Evolutionary conservation across 2,329 filamentous ascomycete genomes (phyloP).

Genomic region (Talaromyces pinophilus): DNA sequence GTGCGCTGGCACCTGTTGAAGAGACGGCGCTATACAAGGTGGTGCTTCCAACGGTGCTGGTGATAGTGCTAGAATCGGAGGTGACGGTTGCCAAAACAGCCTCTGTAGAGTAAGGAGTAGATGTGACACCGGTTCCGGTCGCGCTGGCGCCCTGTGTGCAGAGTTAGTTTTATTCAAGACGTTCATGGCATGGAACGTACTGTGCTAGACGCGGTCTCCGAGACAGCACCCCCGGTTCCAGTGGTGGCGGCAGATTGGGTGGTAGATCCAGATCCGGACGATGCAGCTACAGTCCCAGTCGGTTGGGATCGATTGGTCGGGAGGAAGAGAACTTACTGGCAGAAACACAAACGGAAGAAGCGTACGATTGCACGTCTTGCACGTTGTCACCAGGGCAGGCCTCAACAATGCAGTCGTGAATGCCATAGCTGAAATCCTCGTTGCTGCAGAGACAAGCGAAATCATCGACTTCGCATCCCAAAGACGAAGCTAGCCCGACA

Average conservation of each 20-base stretch:
- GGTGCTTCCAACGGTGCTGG: conserved; percentile 30
- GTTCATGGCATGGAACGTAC: not conserved
- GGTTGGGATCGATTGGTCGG: not conserved
- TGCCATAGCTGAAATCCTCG: conserved; percentile 45
- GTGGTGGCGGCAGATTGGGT: conserved; percentile 13
- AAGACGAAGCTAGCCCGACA: conserved; percentile 39
- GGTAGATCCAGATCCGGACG: conserved; percentile 21
- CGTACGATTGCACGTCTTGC: conserved; percentile 35
- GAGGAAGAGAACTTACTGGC: conserved; percentile 21
- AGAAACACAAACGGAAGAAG: conserved; percentile 40
- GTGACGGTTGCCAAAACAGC: conserved; percentile 25
- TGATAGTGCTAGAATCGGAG: conserved; percentile 22
- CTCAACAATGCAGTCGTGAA: conserved; percentile 50
- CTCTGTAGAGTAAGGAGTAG: conserved; percentile 25
- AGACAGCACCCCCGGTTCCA: not conserved
- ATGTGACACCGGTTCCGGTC: conserved; percentile 26
- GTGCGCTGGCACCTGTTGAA: conserved; percentile 25
- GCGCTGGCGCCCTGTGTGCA: conserved; percentile 24
- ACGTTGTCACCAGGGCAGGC: conserved; percentile 46
- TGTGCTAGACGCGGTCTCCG: conserved; percentile 4
- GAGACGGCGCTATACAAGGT: conserved; percentile 25
- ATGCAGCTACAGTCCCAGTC: conserved; percentile 10
- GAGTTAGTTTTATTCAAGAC: not conserved
- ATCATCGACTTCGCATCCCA: conserved; percentile 45
- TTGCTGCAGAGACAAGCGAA: conserved; percentile 44